A percentile compares a stretch with the other conserved stretches of the same genome.
Evolutionary conservation across 257 asterid species (phyloP).

Genomic region (Gentiana dahurica): DNA sequence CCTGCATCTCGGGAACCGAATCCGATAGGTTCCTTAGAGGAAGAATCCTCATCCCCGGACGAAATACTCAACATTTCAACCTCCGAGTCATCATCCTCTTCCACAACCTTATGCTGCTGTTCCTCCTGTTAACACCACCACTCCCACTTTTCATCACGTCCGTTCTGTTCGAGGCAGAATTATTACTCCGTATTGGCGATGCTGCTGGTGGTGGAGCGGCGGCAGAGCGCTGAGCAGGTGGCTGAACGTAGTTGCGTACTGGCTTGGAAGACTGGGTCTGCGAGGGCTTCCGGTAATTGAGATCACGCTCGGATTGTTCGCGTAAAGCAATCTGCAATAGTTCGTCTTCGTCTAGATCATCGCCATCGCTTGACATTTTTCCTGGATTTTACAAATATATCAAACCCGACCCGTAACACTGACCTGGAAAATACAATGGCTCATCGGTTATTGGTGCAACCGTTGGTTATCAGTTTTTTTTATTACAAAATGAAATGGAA

Average conservation of each 20-base stretch:
- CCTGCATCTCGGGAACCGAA: constrained; percentile 32
- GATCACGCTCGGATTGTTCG: constrained; percentile 73
- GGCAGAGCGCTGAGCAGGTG: constrained; percentile 37
- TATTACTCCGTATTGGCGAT: constrained; percentile 18
- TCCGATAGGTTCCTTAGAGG: constrained; percentile 40
- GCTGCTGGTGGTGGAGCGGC: constrained; percentile 8
- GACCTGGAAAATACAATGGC: no score
- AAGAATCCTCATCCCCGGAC: constrained; percentile 79
- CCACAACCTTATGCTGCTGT: constrained; percentile 30
- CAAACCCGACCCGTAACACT: no score
- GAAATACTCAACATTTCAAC: constrained; percentile 96
- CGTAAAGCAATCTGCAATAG: constrained; percentile 88
- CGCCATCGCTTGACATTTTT: constrained; percentile 73
- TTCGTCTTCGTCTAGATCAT: constrained; percentile 85
- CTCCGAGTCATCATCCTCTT: constrained; percentile 92
- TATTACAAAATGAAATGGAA: no score
- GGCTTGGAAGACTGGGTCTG: constrained; percentile 51
- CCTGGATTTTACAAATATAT: no score
- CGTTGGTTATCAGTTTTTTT: no score
- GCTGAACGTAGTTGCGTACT: constrained; percentile 65
- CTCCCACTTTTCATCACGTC: constrained; percentile 27
- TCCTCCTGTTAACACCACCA: constrained; percentile 18
- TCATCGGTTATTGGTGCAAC: no score
- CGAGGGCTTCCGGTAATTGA: constrained; percentile 46
- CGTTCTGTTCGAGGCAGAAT: constrained; percentile 4